Base-by-base conservation (phyloP, 2,329 filamentous ascomycete species). In the Aureobasidium uvarum region DNA sequence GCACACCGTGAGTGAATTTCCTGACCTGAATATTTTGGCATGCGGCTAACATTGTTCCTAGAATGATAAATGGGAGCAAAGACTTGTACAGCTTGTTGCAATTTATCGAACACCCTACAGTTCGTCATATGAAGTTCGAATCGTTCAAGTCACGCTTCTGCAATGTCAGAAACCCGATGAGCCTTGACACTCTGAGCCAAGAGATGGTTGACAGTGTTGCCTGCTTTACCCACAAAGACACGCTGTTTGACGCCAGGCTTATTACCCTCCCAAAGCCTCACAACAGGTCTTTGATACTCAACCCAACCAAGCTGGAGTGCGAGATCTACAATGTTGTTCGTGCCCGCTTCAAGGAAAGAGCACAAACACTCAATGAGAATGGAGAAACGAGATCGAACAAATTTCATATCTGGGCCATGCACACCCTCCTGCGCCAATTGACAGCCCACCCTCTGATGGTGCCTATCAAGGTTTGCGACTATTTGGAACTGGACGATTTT, bases 301-400 rank as follows among this genome's bases (percentile, higher is more conserved):
- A 81, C 0, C 85, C 87, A 72, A 84, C 82, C 16, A 66, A 75
- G 0, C 76, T 84, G 0, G 85, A 87, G 71, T 75, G 77, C 1
- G 74, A 76, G 2, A 77, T 87, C 38, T 87, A 87, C 67, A 75
- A 81, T 1, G 81, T 84, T 54, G 81, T 87, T 1, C 74, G 74
- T 4, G 66, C 72, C 10, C 74, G 79, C 16, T 81, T 82, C 66
- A 70, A 80, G 11, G 66, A 72, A 16, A 71, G 76, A 39, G 79
- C 84, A 72, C 81, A 81, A 62, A 67, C 64, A 59, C 74, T 72
- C 46, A 52, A 65, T 60, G 66, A 63, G 10, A 67, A 52, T 46
- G 69, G 66, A 13, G 69, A 6, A 65, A 41, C 77, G 1, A 71
- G 76, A 5, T 73, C 72, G 5, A 74, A 78, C 23, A 79, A 76